Evolutionary conservation across 345 rosid species (phyloP).

Genomic region (Populus nigra): DNA sequence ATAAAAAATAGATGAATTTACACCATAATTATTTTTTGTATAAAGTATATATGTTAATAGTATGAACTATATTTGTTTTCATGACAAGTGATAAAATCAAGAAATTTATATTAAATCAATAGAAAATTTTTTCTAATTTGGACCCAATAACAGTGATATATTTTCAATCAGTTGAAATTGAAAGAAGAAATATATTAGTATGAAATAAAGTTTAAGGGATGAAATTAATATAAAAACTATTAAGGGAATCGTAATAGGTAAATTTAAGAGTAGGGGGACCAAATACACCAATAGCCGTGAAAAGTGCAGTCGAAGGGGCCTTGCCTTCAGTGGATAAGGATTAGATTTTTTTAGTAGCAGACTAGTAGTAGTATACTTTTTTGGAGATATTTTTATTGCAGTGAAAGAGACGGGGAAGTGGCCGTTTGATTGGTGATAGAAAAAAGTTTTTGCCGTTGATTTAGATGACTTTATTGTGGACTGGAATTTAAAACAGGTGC

Average conservation of each 20-base stretch:
- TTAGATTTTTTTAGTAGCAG: neutral
- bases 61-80: no score
- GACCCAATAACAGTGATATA: no score
- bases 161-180: no score
- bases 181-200: no score
- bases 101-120: no score
- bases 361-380: neutral
- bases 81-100: no score
- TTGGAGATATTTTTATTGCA: neutral
- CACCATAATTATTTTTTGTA: no score
- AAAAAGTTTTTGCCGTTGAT: neutral
- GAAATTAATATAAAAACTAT: neutral
- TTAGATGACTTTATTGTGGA: neutral
- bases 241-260: neutral
- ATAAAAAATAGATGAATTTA: no score
- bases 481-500: neutral
- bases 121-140: no score
- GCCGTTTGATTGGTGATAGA: neutral
- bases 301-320: neutral
- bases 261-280: neutral
- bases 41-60: no score
- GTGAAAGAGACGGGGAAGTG: neutral
- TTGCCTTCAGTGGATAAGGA: slow-evolving; percentile 8
- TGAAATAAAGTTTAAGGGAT: no score
- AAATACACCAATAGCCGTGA: neutral